phyloP scores from a whole-genome alignment of 2,329 filamentous ascomycete species.

The Lachnellula subtilissima region DNA sequence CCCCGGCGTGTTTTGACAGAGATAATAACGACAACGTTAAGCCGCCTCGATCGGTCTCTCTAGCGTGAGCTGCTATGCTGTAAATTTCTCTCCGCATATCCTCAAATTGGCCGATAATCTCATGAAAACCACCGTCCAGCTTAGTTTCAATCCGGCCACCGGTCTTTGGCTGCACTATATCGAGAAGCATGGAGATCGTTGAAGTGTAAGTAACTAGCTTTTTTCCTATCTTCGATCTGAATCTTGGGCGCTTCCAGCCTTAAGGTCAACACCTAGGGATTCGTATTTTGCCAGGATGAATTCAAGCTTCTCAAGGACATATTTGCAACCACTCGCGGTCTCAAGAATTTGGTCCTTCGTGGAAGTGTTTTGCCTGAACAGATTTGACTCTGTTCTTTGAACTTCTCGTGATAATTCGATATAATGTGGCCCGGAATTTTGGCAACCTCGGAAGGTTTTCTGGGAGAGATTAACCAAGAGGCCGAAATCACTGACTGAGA shows the following conservation, averaged over 20 bases:
- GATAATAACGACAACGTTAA: slow-evolving; percentile 2
- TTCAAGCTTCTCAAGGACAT: not conserved
- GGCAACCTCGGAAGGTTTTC: not conserved
- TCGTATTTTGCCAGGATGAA: slow-evolving; percentile 6
- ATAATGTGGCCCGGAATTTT: slow-evolving; percentile 6
- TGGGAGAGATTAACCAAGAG: not conserved
- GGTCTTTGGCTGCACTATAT: slow-evolving; percentile 8
- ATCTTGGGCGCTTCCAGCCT: slow-evolving; percentile 2
- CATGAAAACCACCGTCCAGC: not conserved
- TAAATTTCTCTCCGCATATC: slow-evolving; percentile 7
- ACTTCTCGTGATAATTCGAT: slow-evolving; percentile 10
- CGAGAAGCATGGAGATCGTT: slow-evolving; percentile 8
- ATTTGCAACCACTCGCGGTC: not conserved
- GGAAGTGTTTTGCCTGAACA: not conserved
- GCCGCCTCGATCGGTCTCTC: slow-evolving; percentile 1
- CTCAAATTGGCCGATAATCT: slow-evolving; percentile 7
- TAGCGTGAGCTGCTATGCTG: slow-evolving; percentile 5
- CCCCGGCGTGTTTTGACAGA: slow-evolving; percentile 8
- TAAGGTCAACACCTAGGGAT: slow-evolving; percentile 1
- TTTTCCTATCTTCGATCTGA: slow-evolving; percentile 10
- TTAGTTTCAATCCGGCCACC: slow-evolving; percentile 2
- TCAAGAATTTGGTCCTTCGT: not conserved
- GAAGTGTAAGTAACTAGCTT: slow-evolving; percentile 13
- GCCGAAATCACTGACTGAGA: not conserved
- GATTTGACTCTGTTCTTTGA: not conserved